Percentiles rank a stretch among this genome's conserved stretches.
These are phyloP conservation scores for Dioscorea zingiberensis DNA, from an alignment of 106 monocot species.

Conservation along the genomic window DNA sequence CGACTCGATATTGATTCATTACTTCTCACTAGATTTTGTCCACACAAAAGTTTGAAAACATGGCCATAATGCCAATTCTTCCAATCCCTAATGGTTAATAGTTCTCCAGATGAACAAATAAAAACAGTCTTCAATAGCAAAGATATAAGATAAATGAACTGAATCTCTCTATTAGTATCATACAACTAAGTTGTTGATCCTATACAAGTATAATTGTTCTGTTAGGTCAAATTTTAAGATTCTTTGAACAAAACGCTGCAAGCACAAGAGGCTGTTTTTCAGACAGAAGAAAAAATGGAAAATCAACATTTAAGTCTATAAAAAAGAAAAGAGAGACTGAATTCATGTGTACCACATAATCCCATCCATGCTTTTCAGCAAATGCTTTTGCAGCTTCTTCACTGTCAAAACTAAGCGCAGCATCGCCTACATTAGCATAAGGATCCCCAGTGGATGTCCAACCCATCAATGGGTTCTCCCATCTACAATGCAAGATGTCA, in stretches of 20 bases:
- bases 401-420: constrained; percentile 72
- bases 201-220: too few species aligned
- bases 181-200: neutral
- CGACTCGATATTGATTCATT: too few species aligned
- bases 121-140: neutral
- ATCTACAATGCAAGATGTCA: constrained; percentile 30
- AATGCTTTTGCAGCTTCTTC: constrained; percentile 84
- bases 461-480: constrained; percentile 99
- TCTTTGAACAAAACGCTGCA: too few species aligned
- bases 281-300: neutral
- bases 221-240: too few species aligned
- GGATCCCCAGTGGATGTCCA: constrained; percentile 99
- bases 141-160: neutral
- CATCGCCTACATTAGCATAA: constrained; percentile 96
- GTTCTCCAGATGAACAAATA: neutral
- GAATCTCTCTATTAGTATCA: neutral
- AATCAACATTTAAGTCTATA: too few species aligned
- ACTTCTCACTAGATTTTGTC: too few species aligned
- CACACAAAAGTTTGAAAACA: too few species aligned
- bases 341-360: constrained; percentile 52
- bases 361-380: constrained; percentile 97
- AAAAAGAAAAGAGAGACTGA: neutral
- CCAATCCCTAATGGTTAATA: too few species aligned
- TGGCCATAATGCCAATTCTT: too few species aligned
- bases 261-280: neutral